Base-by-base conservation (phyloP, 2,329 filamentous ascomycete species). In the Sordariomycetes sp. region DNA sequence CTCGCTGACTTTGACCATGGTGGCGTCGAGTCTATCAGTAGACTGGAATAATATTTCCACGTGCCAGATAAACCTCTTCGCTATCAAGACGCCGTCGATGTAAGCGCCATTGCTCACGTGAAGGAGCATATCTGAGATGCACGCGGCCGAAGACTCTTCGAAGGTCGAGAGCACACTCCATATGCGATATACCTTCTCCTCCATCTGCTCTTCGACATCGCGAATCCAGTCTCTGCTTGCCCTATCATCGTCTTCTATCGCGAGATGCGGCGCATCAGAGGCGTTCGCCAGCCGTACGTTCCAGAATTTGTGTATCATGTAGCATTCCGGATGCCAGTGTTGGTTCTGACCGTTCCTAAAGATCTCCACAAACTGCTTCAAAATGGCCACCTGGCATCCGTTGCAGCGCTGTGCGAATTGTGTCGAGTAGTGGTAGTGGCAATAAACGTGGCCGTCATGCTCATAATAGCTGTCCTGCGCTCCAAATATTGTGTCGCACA, bases 221-320 rank as follows among this genome's bases (percentile, higher is more conserved):
- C 86, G 80, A 32, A 98, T 86, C 12, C 70, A 66, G 33, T 86
- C 33, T 16, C 33, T 25, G 8, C 17, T 29, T 6, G 12, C 26
- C 9, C 26, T 19, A 15, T 35, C 33, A 10, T 21, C 33, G 10
- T 17, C n/a, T 8, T 27, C 15, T 17, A 15, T 4, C 7, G 25
- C 10, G 11, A 10, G 21, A 5, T 23, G 14, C 12, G 21, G 20
- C 31, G 59, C 53, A 37, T 78, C 68, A 26, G 71, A 69, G 9
- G 73, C 68, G 18, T 78, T 71, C 9, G 79, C 77, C 24, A 98
- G 68, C 33, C 92, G 80, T 39, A 98, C 92, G 54, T 96, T 98
- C 92, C 92, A 98, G 60, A 96, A 98, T 53, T 98, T 98, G 64
- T 98, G 92, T 42, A 98, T 98, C 92, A 98, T 98, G 61, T 98